These are phyloP conservation scores for Chlamydomonas sphaeroides DNA, from an alignment of 139 green algal species.

Conservation along the genomic window DNA sequence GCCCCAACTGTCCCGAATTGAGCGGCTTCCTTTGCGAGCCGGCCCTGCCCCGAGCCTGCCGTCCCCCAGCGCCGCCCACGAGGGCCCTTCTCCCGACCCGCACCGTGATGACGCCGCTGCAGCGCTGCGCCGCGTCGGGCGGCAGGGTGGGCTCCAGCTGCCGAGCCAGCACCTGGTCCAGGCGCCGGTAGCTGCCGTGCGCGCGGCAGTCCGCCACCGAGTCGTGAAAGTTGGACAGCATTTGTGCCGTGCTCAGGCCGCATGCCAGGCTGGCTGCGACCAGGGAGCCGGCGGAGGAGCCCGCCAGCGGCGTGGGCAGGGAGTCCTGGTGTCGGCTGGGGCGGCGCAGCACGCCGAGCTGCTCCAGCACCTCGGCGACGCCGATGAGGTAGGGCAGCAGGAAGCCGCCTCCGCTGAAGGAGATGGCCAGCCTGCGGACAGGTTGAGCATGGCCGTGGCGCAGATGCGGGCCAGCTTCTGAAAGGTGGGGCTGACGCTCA, in stretches of 20 bases:
- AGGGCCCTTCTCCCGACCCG: too few species aligned
- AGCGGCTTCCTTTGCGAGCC: too few species aligned
- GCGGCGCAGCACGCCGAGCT: background rate
- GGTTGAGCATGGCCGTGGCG: too few species aligned
- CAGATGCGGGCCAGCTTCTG: too few species aligned
- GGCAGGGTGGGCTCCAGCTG: constrained; percentile 52
- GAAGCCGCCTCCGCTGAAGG: constrained; percentile 35
- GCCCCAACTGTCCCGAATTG: too few species aligned
- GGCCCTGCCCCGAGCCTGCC: too few species aligned
- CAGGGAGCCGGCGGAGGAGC: constrained; percentile 80
- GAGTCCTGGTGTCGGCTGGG: background rate
- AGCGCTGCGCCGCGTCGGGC: constrained; percentile 41
- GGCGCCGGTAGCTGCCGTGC: constrained; percentile 40
- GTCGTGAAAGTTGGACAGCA: constrained; percentile 28
- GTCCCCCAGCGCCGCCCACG: too few species aligned
- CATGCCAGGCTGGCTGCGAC: constrained; percentile 73
- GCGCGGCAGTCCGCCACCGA: constrained; percentile 51
- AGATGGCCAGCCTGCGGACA: constrained; percentile 19
- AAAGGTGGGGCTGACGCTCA: too few species aligned
- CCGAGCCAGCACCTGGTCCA: constrained; percentile 31
- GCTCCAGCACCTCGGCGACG: constrained; percentile 6
- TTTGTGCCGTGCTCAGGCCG: constrained; percentile 52
- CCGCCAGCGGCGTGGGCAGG: constrained; percentile 70
- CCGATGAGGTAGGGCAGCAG: constrained; percentile 31
- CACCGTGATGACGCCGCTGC: constrained; percentile 35